Conservation (phyloP, 352 stramenopile species). For the Phytophthora kernoviae region DNA sequence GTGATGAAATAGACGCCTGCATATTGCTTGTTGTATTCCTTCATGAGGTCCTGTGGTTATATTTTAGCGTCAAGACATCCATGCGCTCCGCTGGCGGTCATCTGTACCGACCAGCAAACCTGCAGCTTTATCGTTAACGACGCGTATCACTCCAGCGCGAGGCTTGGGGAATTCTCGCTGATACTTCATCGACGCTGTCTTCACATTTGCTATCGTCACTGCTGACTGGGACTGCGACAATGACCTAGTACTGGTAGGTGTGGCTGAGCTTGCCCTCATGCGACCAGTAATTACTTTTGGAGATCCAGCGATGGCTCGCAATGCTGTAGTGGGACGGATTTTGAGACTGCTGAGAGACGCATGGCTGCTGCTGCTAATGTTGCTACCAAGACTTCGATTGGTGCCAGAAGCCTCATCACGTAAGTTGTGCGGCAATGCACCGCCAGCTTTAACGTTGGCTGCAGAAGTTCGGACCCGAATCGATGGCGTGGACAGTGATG, state of each 20-base stretch:
- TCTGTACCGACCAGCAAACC: conserved; percentile 20
- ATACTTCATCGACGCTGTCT: conserved; percentile 38
- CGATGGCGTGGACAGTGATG: conserved; percentile 43
- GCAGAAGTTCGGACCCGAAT: conserved; percentile 42
- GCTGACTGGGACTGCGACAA: neutral
- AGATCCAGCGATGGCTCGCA: conserved; percentile 9
- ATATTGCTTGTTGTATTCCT: neutral
- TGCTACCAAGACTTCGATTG: conserved; percentile 10
- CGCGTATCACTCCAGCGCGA: conserved; percentile 45
- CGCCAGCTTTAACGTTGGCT: conserved; percentile 8
- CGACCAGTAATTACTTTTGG: conserved; percentile 5
- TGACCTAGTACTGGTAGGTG: conserved; percentile 8
- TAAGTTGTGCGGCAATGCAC: neutral
- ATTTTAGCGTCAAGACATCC: conserved; percentile 27
- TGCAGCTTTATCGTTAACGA: conserved; percentile 26
- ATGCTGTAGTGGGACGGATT: conserved; percentile 20
- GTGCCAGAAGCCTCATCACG: neutral
- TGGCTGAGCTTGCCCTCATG: conserved; percentile 17
- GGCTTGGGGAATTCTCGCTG: conserved; percentile 68
- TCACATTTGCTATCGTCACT: conserved; percentile 9
- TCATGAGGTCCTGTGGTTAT: neutral
- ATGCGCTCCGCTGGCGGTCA: conserved; percentile 50
- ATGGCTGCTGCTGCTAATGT: conserved; percentile 4
- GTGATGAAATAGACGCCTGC: conserved; percentile 10
- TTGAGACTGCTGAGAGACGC: conserved; percentile 6